Base-by-base conservation (phyloP, 345 rosid genomes). In the Salix exigua region DNA sequence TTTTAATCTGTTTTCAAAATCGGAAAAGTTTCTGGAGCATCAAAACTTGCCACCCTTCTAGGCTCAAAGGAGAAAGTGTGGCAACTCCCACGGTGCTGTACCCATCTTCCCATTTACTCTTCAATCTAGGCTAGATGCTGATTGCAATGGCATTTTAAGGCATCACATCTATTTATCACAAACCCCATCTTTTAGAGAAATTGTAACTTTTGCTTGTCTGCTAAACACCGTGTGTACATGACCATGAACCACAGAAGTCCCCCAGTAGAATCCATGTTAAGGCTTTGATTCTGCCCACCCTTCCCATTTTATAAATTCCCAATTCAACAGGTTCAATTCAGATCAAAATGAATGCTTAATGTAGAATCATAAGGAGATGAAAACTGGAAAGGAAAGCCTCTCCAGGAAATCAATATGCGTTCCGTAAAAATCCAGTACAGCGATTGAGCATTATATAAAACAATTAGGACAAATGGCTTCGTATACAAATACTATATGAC, bases 381-480 rank as follows among this genome's bases (percentile, higher is more conserved):
- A 53, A 21, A 53, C 60, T 2, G 25, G 25, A 53, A 53, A 2
- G 21, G 21, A 21, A 23, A 23, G 60, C 25, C 25, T 53, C 25
- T 53, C 60, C 9, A 19, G 6, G 10, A 21, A 53, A 8, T 53
- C 25, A 53, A 53, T 0, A 53, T 53, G 1, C 25, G 26, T 25
- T 63, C 5, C 76, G 30, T 16, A 14, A 42, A 16, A 42, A 26
- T 28, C 67, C 16, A 33, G 14, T 5, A 1, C 40, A 14, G 5
- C 53, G 68, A 25, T 18, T 53, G 28, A 18, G 25, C 38, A 23
- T 26, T 0, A 37, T 26, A 78, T 50, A 7, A 35, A 66, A 72
- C 81, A 72, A 78, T 13, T 50, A 30, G 75, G 30, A 48, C 28
- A 50, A 69, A n/a, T 66, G 66, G 28, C 76, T 72, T 53, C 65